These are phyloP conservation scores for Debaryomyces singareniensis DNA, from an alignment of 1,139 yeast species.

Conservation along the genomic window DNA sequence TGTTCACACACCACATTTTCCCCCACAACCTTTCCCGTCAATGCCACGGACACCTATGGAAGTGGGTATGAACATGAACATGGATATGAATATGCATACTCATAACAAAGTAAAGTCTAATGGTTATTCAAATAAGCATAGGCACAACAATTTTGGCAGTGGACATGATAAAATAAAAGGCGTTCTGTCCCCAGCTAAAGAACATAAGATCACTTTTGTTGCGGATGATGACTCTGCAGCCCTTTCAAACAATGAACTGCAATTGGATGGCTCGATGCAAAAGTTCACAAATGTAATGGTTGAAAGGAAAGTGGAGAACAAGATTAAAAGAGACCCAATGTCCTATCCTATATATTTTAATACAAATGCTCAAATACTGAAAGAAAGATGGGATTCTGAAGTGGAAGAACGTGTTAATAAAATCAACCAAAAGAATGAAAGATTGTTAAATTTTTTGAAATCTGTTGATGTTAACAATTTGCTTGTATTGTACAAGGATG, in stretches of 20 bases:
- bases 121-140: not conserved
- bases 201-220: not conserved
- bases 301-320: constrained; percentile 1
- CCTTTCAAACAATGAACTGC: not conserved
- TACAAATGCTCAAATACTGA: constrained; percentile 10
- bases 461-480: constrained; percentile 6
- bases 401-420: constrained; percentile 3
- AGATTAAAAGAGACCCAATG: constrained; percentile 2
- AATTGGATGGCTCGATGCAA: not conserved
- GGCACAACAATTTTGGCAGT: not conserved
- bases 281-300: not conserved
- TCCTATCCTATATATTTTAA: constrained; percentile 17
- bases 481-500: constrained; percentile 9
- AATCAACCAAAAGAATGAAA: constrained; percentile 8
- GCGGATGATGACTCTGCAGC: not conserved
- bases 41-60: constrained; percentile 3
- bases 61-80: constrained; percentile 5
- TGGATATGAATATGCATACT: constrained; percentile 1
- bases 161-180: not conserved
- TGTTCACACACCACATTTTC: constrained; percentile 8
- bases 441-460: constrained; percentile 6
- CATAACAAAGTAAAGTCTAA: not conserved
- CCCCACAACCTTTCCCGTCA: constrained; percentile 5
- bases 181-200: not conserved
- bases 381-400: not conserved